Conservation (phyloP, 768 basidiomycete species). For the Russula sp. region DNA sequence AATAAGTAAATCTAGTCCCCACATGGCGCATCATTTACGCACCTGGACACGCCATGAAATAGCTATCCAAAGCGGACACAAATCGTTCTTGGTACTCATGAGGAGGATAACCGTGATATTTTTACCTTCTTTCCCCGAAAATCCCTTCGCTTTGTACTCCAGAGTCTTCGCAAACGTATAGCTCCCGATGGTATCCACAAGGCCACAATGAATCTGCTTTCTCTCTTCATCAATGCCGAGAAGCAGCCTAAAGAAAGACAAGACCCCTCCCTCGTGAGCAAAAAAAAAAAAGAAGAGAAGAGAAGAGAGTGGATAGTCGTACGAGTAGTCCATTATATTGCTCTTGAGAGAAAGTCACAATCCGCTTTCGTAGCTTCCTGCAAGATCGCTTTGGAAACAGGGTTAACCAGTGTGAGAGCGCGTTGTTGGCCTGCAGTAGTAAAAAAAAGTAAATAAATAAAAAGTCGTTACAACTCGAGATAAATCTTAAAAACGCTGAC, state of each 20-base stretch:
- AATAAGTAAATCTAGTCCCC: not conserved
- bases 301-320: slow-evolving; percentile 37
- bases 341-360: slow-evolving; percentile 69
- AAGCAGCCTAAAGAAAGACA: slow-evolving; percentile 48
- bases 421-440: slow-evolving; percentile 56
- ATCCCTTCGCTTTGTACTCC: slow-evolving; percentile 80
- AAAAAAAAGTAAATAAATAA: not conserved
- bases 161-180: slow-evolving; percentile 85
- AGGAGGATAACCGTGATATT: slow-evolving; percentile 77
- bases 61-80: slow-evolving; percentile 64
- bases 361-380: slow-evolving; percentile 66
- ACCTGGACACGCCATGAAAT: slow-evolving; percentile 79
- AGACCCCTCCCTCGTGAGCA: slow-evolving; percentile 11
- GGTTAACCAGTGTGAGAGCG: slow-evolving; percentile 60
- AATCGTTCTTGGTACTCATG: slow-evolving; percentile 78
- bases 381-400: slow-evolving; percentile 71
- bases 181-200: slow-evolving; percentile 84
- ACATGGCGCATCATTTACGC: slow-evolving; percentile 26
- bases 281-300: too few species aligned
- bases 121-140: slow-evolving; percentile 54
- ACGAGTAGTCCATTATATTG: slow-evolving; percentile 90
- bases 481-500: slow-evolving; percentile 31
- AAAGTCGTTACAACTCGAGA: not conserved
- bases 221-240: slow-evolving; percentile 66
- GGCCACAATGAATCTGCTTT: slow-evolving; percentile 69